A percentile compares a stretch with the other conserved stretches of the same genome.
Evolutionary conservation across 2,329 filamentous ascomycete genomes (phyloP).

Genomic region (Sclerotinia borealis): DNA sequence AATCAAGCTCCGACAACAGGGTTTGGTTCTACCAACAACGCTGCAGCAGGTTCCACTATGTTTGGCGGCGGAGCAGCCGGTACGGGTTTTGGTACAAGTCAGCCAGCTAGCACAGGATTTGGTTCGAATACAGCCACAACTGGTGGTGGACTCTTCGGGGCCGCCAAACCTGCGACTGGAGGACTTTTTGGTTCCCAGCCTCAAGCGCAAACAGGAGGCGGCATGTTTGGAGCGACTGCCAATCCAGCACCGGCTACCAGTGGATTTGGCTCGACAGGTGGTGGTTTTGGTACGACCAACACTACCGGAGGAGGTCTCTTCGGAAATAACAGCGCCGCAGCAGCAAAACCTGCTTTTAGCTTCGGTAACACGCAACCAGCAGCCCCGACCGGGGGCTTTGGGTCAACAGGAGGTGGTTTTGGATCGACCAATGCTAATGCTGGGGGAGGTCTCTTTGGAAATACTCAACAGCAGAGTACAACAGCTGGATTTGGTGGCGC

Average conservation of each 20-base stretch:
- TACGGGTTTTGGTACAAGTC: constrained; percentile 42
- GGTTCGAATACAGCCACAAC: constrained; percentile 36
- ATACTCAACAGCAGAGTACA: constrained; percentile 27
- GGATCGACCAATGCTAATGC: constrained; percentile 14
- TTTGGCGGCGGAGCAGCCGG: constrained; percentile 37
- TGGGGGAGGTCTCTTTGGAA: constrained; percentile 36
- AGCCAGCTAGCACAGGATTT: constrained; percentile 41
- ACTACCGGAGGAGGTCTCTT: constrained; percentile 27
- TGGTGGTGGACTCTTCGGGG: constrained; percentile 38
- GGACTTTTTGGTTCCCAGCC: constrained; percentile 39
- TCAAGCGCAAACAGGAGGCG: constrained; percentile 20
- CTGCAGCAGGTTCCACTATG: constrained; percentile 32
- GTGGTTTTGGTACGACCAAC: constrained; percentile 30
- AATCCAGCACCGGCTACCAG: constrained; percentile 30
- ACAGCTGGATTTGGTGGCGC: constrained; percentile 32
- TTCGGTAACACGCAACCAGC: constrained; percentile 25
- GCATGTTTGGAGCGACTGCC: constrained; percentile 21
- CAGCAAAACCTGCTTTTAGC: constrained; percentile 35
- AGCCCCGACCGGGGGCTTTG: constrained; percentile 24
- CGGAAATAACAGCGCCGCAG: constrained; percentile 32
- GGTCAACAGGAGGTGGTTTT: constrained; percentile 24
- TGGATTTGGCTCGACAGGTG: constrained; percentile 35
- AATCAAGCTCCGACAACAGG: constrained; percentile 21
- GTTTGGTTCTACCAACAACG: constrained; percentile 25
- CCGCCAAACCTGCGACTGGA: constrained; percentile 32